phyloP scores from a whole-genome alignment of 805 yeast genomes.

The Candida boleticola region DNA sequence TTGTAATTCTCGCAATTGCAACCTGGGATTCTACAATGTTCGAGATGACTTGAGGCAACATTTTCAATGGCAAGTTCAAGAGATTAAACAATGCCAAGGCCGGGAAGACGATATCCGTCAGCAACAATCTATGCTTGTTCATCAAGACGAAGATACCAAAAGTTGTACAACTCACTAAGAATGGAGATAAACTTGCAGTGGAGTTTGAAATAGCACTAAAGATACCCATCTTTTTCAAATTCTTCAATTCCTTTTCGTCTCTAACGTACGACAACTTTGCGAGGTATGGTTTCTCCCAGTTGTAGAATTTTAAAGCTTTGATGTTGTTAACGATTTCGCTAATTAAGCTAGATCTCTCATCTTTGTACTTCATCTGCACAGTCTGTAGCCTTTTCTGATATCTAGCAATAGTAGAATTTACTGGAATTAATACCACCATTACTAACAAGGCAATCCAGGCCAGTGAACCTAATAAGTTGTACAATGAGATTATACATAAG shows the following conservation, averaged over 20 bases:
- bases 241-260: constrained; percentile 80
- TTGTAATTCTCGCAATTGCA: constrained; percentile 69
- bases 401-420: constrained; percentile 68
- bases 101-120: constrained; percentile 90
- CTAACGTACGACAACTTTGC: constrained; percentile 75
- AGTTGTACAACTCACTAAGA: constrained; percentile 83
- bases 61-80: constrained; percentile 86
- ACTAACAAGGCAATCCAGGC: constrained; percentile 96
- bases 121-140: constrained; percentile 58
- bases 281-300: constrained; percentile 91
- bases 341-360: constrained; percentile 85
- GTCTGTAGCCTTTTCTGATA: constrained; percentile 72
- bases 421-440: constrained; percentile 73
- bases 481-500: constrained; percentile 70
- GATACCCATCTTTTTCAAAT: constrained; percentile 70
- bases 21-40: constrained; percentile 86
- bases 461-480: constrained; percentile 72
- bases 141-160: constrained; percentile 75
- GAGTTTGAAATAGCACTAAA: constrained; percentile 69
- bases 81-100: constrained; percentile 86
- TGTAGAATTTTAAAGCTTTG: constrained; percentile 88
- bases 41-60: constrained; percentile 92
- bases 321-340: constrained; percentile 88
- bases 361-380: constrained; percentile 85
- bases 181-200: constrained; percentile 85